Evolutionary conservation across 2,329 filamentous ascomycete genomes (phyloP).

Genomic region (Rachicladosporium sp.): DNA sequence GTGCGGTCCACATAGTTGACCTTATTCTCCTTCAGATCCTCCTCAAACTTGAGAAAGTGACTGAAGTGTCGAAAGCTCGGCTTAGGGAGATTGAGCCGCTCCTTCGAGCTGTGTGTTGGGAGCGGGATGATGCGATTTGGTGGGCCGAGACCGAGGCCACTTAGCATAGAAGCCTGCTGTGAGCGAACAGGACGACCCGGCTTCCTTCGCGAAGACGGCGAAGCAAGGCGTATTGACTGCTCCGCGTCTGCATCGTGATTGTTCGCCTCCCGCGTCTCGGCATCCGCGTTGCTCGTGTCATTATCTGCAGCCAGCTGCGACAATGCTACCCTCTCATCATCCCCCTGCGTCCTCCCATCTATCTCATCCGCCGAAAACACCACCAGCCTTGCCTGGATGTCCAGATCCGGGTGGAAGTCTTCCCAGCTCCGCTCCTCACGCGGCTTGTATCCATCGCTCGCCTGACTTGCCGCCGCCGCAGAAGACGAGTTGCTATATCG

Average conservation of each 20-base stretch:
- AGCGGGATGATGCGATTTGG: constrained; percentile 61
- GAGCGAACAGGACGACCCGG: constrained; percentile 52
- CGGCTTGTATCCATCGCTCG: constrained; percentile 93
- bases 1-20: constrained; percentile 82
- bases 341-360: constrained; percentile 48
- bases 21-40: constrained; percentile 70
- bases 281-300: constrained; percentile 11
- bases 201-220: constrained; percentile 27
- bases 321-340: constrained; percentile 33
- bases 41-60: constrained; percentile 69
- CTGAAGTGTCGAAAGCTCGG: constrained; percentile 66
- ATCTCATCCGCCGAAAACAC: constrained; percentile 75
- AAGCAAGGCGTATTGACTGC: constrained; percentile 26
- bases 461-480: constrained; percentile 73
- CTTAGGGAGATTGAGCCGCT: constrained; percentile 64
- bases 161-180: constrained; percentile 48
- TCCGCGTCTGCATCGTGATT: constrained; percentile 7
- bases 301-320: constrained; percentile 6
- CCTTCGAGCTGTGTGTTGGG: constrained; percentile 66
- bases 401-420: constrained; percentile 90
- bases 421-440: constrained; percentile 95
- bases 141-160: constrained; percentile 46
- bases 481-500: constrained; percentile 79
- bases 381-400: constrained; percentile 70
- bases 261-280: constrained; percentile 14